Conservation (phyloP, 1,139 yeast genomes). For the Lodderomyces parapsilosis region DNA sequence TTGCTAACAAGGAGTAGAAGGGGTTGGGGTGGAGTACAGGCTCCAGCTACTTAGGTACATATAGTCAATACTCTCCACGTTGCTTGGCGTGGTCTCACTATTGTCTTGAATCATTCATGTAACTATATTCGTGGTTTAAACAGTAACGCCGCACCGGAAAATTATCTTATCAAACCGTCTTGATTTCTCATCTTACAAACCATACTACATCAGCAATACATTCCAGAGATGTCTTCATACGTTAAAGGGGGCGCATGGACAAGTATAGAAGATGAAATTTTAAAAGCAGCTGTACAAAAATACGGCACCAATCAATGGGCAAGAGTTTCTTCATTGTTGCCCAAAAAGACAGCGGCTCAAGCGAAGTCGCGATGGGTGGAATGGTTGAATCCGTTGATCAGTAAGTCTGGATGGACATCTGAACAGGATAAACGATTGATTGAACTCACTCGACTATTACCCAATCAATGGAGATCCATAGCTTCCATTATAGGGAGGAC, state of each 20-base stretch:
- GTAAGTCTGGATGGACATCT: slow-evolving; percentile 64
- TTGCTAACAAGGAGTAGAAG: too few relatives aligned
- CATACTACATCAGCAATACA: too few relatives aligned
- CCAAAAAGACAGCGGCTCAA: slow-evolving; percentile 86
- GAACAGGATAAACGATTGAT: slow-evolving; percentile 77
- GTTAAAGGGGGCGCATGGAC: slow-evolving; percentile 93
- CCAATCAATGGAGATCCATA: slow-evolving; percentile 94
- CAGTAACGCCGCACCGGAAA: not conserved
- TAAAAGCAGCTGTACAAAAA: slow-evolving; percentile 87
- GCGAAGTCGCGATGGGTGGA: slow-evolving; percentile 94
- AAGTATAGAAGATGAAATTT: slow-evolving; percentile 83
- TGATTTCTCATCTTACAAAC: too few relatives aligned
- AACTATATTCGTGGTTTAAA: too few relatives aligned
- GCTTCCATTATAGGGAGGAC: slow-evolving; percentile 81
- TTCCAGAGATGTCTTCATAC: slow-evolving; percentile 51
- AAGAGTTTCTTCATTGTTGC: slow-evolving; percentile 81
- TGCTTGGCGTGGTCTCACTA: too few relatives aligned
- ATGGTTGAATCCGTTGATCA: slow-evolving; percentile 74
- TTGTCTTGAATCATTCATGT: too few relatives aligned
- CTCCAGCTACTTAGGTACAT: too few relatives aligned
- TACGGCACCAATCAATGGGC: slow-evolving; percentile 96
- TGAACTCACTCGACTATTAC: slow-evolving; percentile 65
- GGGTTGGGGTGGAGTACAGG: too few relatives aligned
- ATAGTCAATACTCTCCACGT: too few relatives aligned
- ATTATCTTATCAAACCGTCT: too few relatives aligned